phyloP scores from a whole-genome alignment of 2,329 filamentous ascomycete genomes.

The Paecilomyces sp. region DNA sequence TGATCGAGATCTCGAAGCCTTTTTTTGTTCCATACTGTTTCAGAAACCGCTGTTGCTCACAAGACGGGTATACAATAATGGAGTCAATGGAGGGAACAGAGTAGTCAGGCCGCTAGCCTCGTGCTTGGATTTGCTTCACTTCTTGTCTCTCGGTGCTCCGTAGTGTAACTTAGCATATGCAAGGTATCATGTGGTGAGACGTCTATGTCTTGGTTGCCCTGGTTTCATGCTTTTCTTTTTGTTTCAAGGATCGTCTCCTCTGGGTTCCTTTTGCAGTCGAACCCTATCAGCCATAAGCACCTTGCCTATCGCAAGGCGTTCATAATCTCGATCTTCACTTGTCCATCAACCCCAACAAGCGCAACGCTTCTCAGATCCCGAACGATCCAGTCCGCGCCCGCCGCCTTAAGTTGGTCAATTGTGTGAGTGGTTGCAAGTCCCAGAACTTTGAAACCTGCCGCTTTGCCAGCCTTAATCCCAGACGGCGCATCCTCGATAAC shows the following conservation, averaged over 20 bases:
- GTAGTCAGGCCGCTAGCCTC: not conserved
- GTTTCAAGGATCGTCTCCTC: not conserved
- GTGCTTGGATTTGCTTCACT: not conserved
- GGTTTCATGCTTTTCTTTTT: not conserved
- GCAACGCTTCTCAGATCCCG: slow-evolving; percentile 68
- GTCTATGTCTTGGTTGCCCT: not conserved
- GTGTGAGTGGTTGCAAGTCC: slow-evolving; percentile 81
- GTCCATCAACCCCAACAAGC: slow-evolving; percentile 50
- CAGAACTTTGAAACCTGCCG: slow-evolving; percentile 75
- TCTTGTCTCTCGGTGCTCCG: not conserved
- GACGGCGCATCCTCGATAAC: slow-evolving; percentile 88
- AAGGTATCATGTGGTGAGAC: slow-evolving; percentile 1
- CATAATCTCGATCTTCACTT: slow-evolving; percentile 60
- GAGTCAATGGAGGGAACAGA: not conserved
- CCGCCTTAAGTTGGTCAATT: slow-evolving; percentile 61
- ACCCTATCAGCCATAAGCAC: not conserved
- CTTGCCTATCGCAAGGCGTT: slow-evolving; percentile 42
- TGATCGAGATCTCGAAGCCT: not conserved
- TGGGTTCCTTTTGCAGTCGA: not conserved
- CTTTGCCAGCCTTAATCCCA: slow-evolving; percentile 75
- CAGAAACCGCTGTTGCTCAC: not conserved
- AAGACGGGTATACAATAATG: not conserved
- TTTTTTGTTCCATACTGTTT: not conserved
- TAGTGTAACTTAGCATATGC: slow-evolving; percentile 1
- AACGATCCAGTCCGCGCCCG: slow-evolving; percentile 84